These are phyloP conservation scores for Juncus effusus DNA, from an alignment of 176 grass and related monocot species.

Conservation along the genomic window DNA sequence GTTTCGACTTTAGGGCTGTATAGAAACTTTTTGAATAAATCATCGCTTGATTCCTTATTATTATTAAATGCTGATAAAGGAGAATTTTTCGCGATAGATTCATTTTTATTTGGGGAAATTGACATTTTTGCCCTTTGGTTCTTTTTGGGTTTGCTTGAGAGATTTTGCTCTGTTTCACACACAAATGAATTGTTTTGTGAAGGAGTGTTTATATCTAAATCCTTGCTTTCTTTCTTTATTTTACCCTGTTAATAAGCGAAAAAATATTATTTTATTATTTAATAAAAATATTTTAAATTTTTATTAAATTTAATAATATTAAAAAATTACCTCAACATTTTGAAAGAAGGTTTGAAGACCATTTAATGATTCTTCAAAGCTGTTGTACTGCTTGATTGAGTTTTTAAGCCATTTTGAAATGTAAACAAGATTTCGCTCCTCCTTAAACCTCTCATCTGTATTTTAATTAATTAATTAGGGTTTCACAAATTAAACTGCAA, in stretches of 20 bases:
- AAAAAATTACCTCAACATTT: slow-evolving; percentile 58
- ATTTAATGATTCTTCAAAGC: slow-evolving; percentile 63
- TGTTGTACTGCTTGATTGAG: slow-evolving; percentile 59
- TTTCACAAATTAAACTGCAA: not conserved
- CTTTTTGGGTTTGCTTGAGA: slow-evolving; percentile 40
- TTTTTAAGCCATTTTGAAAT: slow-evolving; percentile 93
- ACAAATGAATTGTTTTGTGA: slow-evolving; percentile 23
- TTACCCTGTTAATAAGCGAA: slow-evolving; percentile 38
- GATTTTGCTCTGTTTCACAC: slow-evolving; percentile 33
- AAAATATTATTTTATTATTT: too few relatives aligned
- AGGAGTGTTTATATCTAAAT: slow-evolving; percentile 22
- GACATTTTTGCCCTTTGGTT: slow-evolving; percentile 43
- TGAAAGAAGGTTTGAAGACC: slow-evolving; percentile 62
- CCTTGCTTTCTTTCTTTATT: slow-evolving; percentile 33
- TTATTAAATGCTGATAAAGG: not conserved
- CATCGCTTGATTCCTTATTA: not conserved
- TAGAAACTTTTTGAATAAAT: not conserved
- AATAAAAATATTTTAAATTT: slow-evolving; percentile 14
- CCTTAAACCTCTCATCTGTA: slow-evolving; percentile 79
- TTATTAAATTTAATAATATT: slow-evolving; percentile 17
- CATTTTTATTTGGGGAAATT: slow-evolving; percentile 8
- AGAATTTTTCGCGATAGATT: not conserved
- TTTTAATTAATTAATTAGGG: slow-evolving; percentile 7
- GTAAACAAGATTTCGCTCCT: slow-evolving; percentile 64
- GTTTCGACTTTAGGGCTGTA: slow-evolving; percentile 1